Conservation (phyloP, 306 rosid species). For the Prunus dulcis region DNA sequence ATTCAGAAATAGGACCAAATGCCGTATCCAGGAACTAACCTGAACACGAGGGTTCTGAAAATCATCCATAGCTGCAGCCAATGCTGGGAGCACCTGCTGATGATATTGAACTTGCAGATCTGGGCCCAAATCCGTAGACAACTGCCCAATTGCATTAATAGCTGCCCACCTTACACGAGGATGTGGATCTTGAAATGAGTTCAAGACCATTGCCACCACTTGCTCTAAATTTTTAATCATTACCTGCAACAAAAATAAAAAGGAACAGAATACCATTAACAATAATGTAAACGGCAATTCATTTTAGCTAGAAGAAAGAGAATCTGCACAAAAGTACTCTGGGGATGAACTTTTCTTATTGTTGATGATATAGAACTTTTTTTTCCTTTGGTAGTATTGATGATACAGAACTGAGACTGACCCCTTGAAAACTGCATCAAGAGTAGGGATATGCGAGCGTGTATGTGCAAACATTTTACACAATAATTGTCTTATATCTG, state of each 20-base stretch:
- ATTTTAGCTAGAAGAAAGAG: neutral
- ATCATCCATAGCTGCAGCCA: conserved; percentile 94
- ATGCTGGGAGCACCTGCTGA: conserved; percentile 79
- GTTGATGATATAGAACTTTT: neutral
- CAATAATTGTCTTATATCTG: neutral
- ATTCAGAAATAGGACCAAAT: neutral
- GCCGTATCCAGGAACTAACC: conserved; percentile 38
- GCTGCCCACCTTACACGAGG: conserved; percentile 99
- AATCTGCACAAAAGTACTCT: neutral
- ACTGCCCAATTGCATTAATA: conserved; percentile 92
- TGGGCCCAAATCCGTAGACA: conserved; percentile 97
- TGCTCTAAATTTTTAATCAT: conserved; percentile 93
- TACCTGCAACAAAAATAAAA: conserved; percentile 46
- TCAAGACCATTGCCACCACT: conserved; percentile 96
- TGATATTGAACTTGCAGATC: conserved; percentile 90
- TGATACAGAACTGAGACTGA: neutral
- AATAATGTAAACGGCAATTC: neutral
- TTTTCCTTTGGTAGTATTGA: too few species aligned
- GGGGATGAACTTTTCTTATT: neutral
- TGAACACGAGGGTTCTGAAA: conserved; percentile 97
- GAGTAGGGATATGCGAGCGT: neutral
- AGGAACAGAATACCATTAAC: neutral
- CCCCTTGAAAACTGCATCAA: neutral
- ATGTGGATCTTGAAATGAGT: conserved; percentile 87
- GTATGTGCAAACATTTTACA: neutral